phyloP scores from a whole-genome alignment of 805 yeast species.

The Myxozyma neotropica region DNA sequence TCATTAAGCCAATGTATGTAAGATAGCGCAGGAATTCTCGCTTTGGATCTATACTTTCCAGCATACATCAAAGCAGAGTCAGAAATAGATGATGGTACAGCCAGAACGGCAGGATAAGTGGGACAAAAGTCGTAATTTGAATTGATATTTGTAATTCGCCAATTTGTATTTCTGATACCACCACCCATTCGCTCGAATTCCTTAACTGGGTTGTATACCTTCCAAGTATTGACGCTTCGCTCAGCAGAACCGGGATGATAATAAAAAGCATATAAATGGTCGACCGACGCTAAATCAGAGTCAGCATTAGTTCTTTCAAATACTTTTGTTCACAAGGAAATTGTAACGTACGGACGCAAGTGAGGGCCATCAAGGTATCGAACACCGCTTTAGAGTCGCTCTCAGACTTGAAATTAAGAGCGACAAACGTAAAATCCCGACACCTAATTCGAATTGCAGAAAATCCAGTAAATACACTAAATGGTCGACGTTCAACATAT shows the following conservation, averaged over 20 bases:
- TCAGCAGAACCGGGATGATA: conserved; percentile 79
- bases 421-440: conserved; percentile 79
- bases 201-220: conserved; percentile 56
- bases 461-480: conserved; percentile 35
- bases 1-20: conserved; percentile 65
- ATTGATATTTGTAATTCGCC: conserved; percentile 76
- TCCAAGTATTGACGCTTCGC: conserved; percentile 68
- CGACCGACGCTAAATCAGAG: conserved; percentile 46
- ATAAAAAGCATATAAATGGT: conserved; percentile 75
- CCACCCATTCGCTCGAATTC: conserved; percentile 80
- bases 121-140: conserved; percentile 58
- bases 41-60: conserved; percentile 80
- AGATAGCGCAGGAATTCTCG: conserved; percentile 77
- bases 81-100: conserved; percentile 76
- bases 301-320: no score
- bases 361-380: conserved; percentile 67
- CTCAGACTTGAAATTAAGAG: conserved; percentile 70
- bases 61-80: conserved; percentile 85
- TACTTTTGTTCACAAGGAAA: no score
- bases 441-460: conserved; percentile 72
- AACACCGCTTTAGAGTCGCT: conserved; percentile 67
- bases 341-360: conserved; percentile 51
- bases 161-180: conserved; percentile 42
- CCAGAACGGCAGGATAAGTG: conserved; percentile 69
- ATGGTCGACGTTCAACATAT: conserved; percentile 51